Percentiles rank a stretch among this genome's conserved stretches.
Conservation (phyloP, 768 basidiomycete species). For the Mycena alexandri region DNA sequence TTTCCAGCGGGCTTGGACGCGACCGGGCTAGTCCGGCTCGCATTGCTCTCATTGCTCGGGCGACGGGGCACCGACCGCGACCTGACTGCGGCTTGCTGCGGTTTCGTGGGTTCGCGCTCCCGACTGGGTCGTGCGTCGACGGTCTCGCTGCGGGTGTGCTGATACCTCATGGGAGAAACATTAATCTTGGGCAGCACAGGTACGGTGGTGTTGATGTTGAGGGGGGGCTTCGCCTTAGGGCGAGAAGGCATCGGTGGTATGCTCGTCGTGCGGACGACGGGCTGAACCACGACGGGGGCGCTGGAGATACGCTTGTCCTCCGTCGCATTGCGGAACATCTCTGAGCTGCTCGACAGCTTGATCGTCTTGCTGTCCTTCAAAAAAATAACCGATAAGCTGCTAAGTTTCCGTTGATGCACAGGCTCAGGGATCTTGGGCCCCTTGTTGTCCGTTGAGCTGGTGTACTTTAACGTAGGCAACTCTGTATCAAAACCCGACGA, state of each 20-base stretch:
- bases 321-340: constrained; percentile 1
- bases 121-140: constrained; percentile 11
- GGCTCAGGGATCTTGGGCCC: not conserved
- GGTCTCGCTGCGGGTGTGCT: constrained; percentile 15
- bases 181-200: not conserved
- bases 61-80: constrained; percentile 23
- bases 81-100: constrained; percentile 8
- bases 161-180: constrained; percentile 5
- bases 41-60: constrained; percentile 8
- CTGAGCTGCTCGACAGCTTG: constrained; percentile 33
- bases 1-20: constrained; percentile 17
- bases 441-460: constrained; percentile 4
- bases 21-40: too few species aligned
- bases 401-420: constrained; percentile 12
- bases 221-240: not conserved
- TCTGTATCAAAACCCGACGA: constrained; percentile 19
- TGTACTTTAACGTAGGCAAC: constrained; percentile 15
- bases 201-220: not conserved
- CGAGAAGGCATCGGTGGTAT: not conserved
- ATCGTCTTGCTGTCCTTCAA: constrained; percentile 27
- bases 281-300: constrained; percentile 17
- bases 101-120: constrained; percentile 6
- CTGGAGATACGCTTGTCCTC: not conserved
- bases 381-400: constrained; percentile 24
- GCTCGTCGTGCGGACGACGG: constrained; percentile 19